A percentile compares a stretch with the other conserved stretches of the same genome.
Conservation (phyloP, 495 filamentous ascomycete genomes). For the Podospora fimiseda region DNA sequence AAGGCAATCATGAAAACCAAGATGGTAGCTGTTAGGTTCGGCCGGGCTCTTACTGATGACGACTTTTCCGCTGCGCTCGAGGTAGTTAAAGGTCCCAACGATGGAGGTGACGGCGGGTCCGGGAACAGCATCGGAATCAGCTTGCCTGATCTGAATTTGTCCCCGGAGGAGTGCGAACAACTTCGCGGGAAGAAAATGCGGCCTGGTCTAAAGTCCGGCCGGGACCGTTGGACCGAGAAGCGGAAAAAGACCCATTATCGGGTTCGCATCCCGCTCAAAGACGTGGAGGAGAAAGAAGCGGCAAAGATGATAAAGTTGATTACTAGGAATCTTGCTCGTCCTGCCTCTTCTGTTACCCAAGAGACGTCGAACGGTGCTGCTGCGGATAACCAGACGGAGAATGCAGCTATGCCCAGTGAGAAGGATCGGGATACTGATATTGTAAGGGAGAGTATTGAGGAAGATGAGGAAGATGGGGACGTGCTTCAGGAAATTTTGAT, state of each 20-base stretch:
- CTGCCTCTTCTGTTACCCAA: background rate
- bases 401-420: constrained; percentile 6
- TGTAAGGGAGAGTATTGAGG: background rate
- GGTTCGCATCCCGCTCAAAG: constrained; percentile 36
- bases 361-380: background rate
- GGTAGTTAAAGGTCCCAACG: constrained; percentile 26
- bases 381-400: constrained; percentile 7
- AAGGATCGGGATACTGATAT: constrained; percentile 10
- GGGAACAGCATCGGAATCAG: constrained; percentile 43
- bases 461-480: constrained; percentile 9
- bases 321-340: background rate
- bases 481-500: background rate
- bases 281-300: constrained; percentile 26
- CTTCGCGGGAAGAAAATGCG: constrained; percentile 24
- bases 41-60: constrained; percentile 41
- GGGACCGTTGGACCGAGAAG: constrained; percentile 21
- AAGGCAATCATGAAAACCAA: constrained; percentile 83
- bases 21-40: constrained; percentile 49
- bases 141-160: constrained; percentile 47
- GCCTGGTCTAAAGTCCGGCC: constrained; percentile 17
- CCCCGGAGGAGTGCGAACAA: constrained; percentile 34
- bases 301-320: constrained; percentile 28
- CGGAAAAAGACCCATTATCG: constrained; percentile 25
- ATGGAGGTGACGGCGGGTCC: constrained; percentile 30
- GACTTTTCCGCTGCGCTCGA: constrained; percentile 43